Conservation (phyloP, 805 yeast genomes). For the Grigorovia yakushimaensis region DNA sequence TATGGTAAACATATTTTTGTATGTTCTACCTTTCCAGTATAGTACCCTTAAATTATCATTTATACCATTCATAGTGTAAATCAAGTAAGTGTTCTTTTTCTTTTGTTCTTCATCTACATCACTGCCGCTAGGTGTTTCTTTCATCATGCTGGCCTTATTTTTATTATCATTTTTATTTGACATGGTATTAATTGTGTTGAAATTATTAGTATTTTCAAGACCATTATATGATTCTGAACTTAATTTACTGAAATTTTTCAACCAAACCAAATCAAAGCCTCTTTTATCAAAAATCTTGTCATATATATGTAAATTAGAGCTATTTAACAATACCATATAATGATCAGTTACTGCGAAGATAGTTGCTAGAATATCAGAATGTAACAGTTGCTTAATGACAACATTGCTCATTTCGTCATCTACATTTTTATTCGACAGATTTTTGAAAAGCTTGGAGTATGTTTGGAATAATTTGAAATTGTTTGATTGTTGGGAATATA, state of each 20-base stretch:
- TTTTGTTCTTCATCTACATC: background rate
- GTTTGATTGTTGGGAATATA: slow-evolving; percentile 18
- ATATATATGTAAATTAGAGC: slow-evolving; percentile 24
- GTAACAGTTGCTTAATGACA: slow-evolving; percentile 13
- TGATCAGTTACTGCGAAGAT: slow-evolving; percentile 22
- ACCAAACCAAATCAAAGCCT: slow-evolving; percentile 23
- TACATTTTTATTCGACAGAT: slow-evolving; percentile 3
- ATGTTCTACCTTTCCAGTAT: slow-evolving; percentile 23
- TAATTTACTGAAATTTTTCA: background rate
- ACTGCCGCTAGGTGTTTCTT: background rate
- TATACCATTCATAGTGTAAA: background rate
- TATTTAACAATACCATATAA: slow-evolving; percentile 18
- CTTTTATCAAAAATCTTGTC: slow-evolving; percentile 26
- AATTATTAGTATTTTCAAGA: background rate
- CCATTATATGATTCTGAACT: background rate
- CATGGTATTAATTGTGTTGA: background rate
- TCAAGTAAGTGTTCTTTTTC: background rate
- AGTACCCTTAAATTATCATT: slow-evolving; percentile 15
- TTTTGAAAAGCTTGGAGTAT: slow-evolving; percentile 20
- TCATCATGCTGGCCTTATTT: too few relatives aligned
- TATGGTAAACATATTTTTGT: slow-evolving; percentile 18
- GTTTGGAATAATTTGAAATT: slow-evolving; percentile 20
- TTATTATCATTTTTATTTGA: too few relatives aligned
- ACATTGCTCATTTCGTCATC: slow-evolving; percentile 10
- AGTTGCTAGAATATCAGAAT: slow-evolving; percentile 19